Base-by-base conservation (phyloP, 768 basidiomycete species). In the Pleurotus pulmonarius region DNA sequence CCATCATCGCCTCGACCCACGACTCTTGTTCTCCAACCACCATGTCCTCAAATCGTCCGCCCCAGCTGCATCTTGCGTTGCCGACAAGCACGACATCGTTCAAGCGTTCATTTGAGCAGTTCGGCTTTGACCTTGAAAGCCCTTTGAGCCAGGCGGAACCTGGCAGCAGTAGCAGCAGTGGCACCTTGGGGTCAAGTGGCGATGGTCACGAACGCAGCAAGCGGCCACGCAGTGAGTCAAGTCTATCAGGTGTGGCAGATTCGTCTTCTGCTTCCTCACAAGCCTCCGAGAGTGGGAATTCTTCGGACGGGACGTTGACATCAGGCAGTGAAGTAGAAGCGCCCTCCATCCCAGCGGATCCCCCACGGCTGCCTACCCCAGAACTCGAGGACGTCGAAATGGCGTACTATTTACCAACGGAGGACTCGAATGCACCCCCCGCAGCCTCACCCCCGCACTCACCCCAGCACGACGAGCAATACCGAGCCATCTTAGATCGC, bases 71-170 rank as follows among this genome's bases (percentile, higher is more conserved):
- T 39, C 75, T 84, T 13, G 70, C 77, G n/a, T 67, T 83, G 6
- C 75, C 80, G n/a, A 61, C 76, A 1, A 74, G 66, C 55, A 73
- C 79, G 1, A 78, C 79, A 0, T 82, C 81, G 15, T 84, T 85
- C 71, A 85, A 85, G 62, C 76, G 83, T 46, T 81, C 82, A 12
- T 85, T 85, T 64, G 75, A 82, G 55, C 75, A 83, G 62, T 82
- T 79, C 59, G 81, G 80, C 26, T 79, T 82, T 58, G 81, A 84
- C 70, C 69, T 83, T 44, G 80, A 80, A 16, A 77, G 77, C 56
- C 79, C 80, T 7, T 64, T 62, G 46, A 62, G 63, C 41, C 52
- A 60, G 26, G 60, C 68, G 9, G 61, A 63, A 5, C 57, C 65
- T 46, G 64, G 56, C 2, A 45, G 54, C 20, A 37, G 60, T 6